Percentiles rank a stretch among this genome's conserved stretches.
phyloP scores from a whole-genome alignment of 176 grass and related monocot genomes.

The Triticum dicoccoides region DNA sequence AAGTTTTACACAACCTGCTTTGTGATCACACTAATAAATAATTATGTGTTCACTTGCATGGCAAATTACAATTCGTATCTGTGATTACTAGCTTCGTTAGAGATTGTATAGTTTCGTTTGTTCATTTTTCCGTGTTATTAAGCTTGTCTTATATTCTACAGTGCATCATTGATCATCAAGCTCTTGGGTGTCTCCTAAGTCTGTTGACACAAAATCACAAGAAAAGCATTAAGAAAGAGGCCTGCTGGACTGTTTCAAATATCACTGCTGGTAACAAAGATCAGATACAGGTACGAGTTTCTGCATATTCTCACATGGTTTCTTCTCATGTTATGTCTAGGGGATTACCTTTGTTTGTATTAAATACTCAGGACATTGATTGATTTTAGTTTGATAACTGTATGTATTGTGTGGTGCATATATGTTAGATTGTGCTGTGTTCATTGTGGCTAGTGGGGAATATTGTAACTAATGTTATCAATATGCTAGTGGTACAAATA shows the following conservation, averaged over 20 bases:
- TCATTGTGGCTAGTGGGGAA: neutral
- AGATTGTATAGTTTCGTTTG: neutral
- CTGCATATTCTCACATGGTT: neutral
- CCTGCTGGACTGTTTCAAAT: conserved; percentile 98
- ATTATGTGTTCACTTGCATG: neutral
- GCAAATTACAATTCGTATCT: neutral
- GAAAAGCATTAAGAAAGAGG: conserved; percentile 99
- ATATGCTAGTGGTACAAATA: neutral
- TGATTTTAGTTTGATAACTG: neutral
- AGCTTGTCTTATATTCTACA: conserved; percentile 13
- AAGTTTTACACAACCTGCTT: neutral
- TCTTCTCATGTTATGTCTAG: neutral
- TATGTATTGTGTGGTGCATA: neutral
- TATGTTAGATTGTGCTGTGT: neutral
- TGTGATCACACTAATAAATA: neutral
- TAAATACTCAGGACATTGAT: neutral
- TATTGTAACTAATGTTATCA: neutral
- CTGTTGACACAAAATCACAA: conserved; percentile 88
- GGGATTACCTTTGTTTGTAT: neutral
- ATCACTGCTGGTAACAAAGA: conserved; percentile 99
- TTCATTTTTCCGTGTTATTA: neutral
- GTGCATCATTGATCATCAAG: conserved; percentile 88
- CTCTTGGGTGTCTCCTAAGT: conserved; percentile 72
- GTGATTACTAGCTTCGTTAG: neutral
- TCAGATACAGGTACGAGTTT: conserved; percentile 78